Conservation (phyloP, 2,329 filamentous ascomycete genomes). For the Cladophialophora bantiana region DNA sequence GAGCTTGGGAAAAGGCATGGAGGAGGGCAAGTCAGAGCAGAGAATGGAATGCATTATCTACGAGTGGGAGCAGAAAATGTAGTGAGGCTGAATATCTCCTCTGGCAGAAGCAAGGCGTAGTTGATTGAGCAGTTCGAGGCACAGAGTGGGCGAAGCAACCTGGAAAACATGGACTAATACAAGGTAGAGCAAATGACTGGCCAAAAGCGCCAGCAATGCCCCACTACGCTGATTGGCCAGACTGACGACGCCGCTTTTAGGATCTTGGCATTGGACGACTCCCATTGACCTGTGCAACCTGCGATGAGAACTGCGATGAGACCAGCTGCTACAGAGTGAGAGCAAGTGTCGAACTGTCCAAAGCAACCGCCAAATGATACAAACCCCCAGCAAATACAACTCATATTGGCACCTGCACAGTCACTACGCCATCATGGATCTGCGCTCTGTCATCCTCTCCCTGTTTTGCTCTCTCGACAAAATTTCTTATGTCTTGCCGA, state of each 20-base stretch:
- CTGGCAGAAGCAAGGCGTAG: slow-evolving; percentile 30
- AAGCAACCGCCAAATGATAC: background rate
- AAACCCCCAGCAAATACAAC: background rate
- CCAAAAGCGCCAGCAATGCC: slow-evolving; percentile 20
- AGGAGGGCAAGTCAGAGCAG: background rate
- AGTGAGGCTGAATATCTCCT: slow-evolving; percentile 26
- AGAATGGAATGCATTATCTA: background rate
- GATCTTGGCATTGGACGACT: background rate
- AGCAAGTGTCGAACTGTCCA: too few relatives aligned
- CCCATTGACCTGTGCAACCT: background rate
- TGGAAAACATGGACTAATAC: background rate
- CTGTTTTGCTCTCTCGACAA: background rate
- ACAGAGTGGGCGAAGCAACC: background rate
- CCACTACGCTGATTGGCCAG: slow-evolving; percentile 23
- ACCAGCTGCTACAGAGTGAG: background rate
- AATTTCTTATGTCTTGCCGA: background rate
- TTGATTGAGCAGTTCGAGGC: background rate
- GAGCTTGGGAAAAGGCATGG: background rate
- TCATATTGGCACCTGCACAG: background rate
- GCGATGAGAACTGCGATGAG: background rate
- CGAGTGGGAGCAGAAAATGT: background rate
- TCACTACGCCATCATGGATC: background rate
- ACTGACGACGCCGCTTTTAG: background rate
- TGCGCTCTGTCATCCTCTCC: background rate
- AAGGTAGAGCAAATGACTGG: slow-evolving; percentile 2